Evolutionary conservation across 1,139 yeast species (phyloP).

Genomic region (Taphrina confusa): DNA sequence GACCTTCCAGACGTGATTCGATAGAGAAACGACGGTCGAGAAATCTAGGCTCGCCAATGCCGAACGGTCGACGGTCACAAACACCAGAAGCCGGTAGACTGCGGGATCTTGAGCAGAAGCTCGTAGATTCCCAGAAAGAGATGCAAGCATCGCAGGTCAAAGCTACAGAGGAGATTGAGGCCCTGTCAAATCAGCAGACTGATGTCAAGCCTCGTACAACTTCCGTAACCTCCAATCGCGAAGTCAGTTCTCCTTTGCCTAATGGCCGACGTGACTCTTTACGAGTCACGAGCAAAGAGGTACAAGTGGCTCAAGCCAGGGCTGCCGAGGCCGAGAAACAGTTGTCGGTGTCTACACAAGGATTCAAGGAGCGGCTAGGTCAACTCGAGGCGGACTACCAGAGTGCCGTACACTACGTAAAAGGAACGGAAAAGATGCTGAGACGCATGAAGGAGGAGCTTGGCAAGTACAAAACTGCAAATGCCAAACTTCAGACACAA

Average conservation of each 20-base stretch:
- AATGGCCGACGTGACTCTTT: background rate
- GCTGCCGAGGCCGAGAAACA: conserved; percentile 36
- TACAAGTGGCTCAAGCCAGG: conserved; percentile 26
- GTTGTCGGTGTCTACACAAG: conserved; percentile 34
- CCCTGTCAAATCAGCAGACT: background rate
- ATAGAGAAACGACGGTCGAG: conserved; percentile 24
- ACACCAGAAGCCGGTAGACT: conserved; percentile 29
- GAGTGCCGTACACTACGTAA: conserved; percentile 39
- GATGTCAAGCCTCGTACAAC: background rate
- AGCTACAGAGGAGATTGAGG: conserved; percentile 24
- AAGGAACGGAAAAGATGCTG: conserved; percentile 39
- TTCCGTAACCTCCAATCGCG: conserved; percentile 5
- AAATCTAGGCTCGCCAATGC: conserved; percentile 15
- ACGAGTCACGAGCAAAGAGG: conserved; percentile 18
- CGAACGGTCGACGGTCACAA: conserved; percentile 15
- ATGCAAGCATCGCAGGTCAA: conserved; percentile 30
- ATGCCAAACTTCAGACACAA: conserved; percentile 34
- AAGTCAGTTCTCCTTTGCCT: background rate
- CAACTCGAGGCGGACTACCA: conserved; percentile 39
- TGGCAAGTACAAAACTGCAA: conserved; percentile 34
- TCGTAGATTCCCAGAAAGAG: conserved; percentile 30
- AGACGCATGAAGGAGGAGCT: conserved; percentile 40
- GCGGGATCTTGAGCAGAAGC: conserved; percentile 18
- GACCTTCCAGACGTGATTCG: conserved; percentile 2
- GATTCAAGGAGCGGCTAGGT: conserved; percentile 36